Base-by-base conservation (phyloP, 2,329 filamentous ascomycete genomes). In the Curvularia spicifera region DNA sequence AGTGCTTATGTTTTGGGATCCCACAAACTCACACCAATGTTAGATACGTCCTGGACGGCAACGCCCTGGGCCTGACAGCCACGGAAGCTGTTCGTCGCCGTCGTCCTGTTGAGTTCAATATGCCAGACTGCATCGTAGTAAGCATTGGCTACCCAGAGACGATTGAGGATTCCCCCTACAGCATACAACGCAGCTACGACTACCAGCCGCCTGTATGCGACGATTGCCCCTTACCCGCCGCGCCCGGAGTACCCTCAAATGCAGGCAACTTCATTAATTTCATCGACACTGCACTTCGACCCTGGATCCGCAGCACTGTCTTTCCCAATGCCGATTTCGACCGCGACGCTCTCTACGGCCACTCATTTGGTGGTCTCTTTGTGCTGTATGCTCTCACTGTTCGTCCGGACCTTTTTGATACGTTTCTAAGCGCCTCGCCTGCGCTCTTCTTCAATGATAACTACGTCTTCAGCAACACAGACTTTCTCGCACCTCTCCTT, bases 331-430 rank as follows among this genome's bases (percentile, higher is more conserved):
- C 75, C 2, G 64, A 59, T 0, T 72, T 77, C 15, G 66, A 70
- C 1, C 75, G 76, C 24, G 79, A 79, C 48, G 82, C 79, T 0
- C 69, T 84, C 0, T 83, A 78, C 40, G 82, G 82, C 0, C 82
- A 84, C 56, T 84, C 81, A 0, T 82, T 81, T 26, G 81, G 81
- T 2, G 82, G 81, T 0, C 69, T 84, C 0, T 83, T 84, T 46
- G 71, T 76, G 0, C 71, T 84, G 3, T 79, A 83, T 57, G 71
- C 78, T 0, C 71, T 83, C 8, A 79, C 80, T 52, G 79, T 73
- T 0, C 68, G 73, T 4, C 78, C 80, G 0, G 61, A 68, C 1
- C 69, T 78, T 2, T 84, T 83, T 53, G 73, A 82, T 53, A 77
- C 73, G 7, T 82, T 78, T 57, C 73, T 83, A 13, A 77, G 78